A percentile compares a stretch with the other conserved stretches of the same genome.
Evolutionary conservation across 805 yeast genomes (phyloP).

Genomic region (Yamadazyma olivae): DNA sequence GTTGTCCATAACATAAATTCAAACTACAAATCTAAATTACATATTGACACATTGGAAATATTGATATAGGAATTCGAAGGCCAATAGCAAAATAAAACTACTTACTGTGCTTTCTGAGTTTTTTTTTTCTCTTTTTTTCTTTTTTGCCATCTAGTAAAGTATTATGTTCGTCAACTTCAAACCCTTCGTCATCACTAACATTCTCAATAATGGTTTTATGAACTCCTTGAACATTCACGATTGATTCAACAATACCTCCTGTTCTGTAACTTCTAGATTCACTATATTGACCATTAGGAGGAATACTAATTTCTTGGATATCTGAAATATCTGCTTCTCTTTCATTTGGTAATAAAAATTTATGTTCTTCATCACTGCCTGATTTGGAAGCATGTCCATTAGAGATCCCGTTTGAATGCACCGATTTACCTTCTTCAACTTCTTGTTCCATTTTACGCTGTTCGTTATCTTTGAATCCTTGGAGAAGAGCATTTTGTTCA

Average conservation of each 20-base stretch:
- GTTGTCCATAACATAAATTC: too few relatives aligned
- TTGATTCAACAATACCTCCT: slow-evolving; percentile 74
- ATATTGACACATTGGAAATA: too few relatives aligned
- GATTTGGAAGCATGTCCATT: slow-evolving; percentile 2
- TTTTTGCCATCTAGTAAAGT: background rate
- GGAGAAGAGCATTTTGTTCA: slow-evolving; percentile 40
- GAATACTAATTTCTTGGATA: slow-evolving; percentile 10
- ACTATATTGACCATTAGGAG: slow-evolving; percentile 23
- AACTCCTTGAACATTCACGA: slow-evolving; percentile 80
- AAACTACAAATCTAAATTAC: too few relatives aligned
- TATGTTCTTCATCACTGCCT: slow-evolving; percentile 8
- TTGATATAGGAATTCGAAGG: too few relatives aligned
- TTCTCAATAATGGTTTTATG: slow-evolving; percentile 82
- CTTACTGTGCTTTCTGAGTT: too few relatives aligned
- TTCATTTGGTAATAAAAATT: slow-evolving; percentile 21
- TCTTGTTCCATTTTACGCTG: too few relatives aligned
- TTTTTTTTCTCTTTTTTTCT: too few relatives aligned
- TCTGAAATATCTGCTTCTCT: slow-evolving; percentile 25
- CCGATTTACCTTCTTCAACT: slow-evolving; percentile 18
- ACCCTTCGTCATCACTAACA: slow-evolving; percentile 43
- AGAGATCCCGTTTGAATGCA: background rate
- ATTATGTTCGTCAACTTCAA: slow-evolving; percentile 9
- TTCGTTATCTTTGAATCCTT: slow-evolving; percentile 19
- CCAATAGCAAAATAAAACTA: too few relatives aligned
- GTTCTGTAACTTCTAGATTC: slow-evolving; percentile 42